Evolutionary conservation across 148 eudicot species (phyloP).

Genomic region (Vaccinium corymbosum): DNA sequence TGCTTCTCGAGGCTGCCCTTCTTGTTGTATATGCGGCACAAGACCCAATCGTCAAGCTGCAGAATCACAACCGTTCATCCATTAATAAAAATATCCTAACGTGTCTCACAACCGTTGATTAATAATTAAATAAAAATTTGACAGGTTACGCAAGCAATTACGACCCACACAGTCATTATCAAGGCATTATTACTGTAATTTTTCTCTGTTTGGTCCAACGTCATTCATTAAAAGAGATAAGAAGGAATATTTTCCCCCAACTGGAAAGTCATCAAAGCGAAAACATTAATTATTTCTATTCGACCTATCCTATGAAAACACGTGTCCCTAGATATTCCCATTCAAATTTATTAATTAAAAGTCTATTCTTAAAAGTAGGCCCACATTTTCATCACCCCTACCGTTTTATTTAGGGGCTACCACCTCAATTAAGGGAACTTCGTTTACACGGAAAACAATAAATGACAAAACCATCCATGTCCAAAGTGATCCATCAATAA

Average conservation of each 20-base stretch:
- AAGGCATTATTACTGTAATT: not conserved
- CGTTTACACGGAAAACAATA: no score
- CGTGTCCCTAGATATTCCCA: not conserved
- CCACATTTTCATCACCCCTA: not conserved
- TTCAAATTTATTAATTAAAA: not conserved
- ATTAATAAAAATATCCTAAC: no score
- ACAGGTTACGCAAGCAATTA: not conserved
- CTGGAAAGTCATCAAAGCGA: not conserved
- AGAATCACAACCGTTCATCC: constrained; percentile 13
- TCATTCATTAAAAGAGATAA: constrained; percentile 2
- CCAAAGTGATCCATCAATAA: not conserved
- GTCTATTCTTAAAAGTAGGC: not conserved
- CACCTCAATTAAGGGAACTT: not conserved
- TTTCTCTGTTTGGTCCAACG: not conserved
- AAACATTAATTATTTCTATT: not conserved
- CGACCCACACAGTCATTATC: not conserved
- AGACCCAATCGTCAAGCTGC: constrained; percentile 70
- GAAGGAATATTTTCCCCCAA: constrained; percentile 10
- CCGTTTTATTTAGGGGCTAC: not conserved
- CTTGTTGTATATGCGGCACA: constrained; percentile 70
- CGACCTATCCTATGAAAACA: not conserved
- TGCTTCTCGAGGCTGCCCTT: constrained; percentile 47
- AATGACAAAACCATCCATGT: not conserved
- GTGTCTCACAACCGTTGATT: not conserved
- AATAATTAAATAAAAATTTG: not conserved